Evolutionary conservation across 208 protist species (phyloP).

Genomic region (Entamoeba invadens): DNA sequence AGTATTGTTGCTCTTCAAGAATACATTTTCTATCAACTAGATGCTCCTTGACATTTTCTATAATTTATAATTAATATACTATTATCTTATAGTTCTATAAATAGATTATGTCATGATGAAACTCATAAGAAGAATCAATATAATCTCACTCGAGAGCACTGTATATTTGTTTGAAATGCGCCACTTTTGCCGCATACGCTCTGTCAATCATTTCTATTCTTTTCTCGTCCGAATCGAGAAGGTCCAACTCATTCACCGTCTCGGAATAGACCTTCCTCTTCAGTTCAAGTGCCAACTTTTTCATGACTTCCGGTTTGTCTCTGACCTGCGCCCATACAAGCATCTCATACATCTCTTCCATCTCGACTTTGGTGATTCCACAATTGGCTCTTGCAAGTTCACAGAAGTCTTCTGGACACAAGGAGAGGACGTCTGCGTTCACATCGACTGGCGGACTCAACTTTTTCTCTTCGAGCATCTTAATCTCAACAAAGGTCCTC

Average conservation of each 20-base stretch:
- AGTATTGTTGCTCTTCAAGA: no score
- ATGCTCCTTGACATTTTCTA: no score
- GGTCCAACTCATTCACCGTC: background rate
- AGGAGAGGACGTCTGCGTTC: background rate
- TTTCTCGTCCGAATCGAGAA: background rate
- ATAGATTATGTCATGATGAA: no score
- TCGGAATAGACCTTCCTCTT: background rate
- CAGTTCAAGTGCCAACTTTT: background rate
- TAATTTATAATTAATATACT: no score
- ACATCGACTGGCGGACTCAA: background rate
- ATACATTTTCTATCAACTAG: no score
- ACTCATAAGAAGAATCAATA: no score
- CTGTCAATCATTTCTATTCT: background rate
- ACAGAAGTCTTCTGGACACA: background rate
- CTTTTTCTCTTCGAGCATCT: background rate
- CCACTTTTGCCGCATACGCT: background rate
- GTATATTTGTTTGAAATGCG: background rate
- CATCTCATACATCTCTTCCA: background rate
- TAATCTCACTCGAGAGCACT: background rate
- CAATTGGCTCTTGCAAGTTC: background rate
- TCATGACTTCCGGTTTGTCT: background rate
- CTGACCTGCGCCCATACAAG: background rate
- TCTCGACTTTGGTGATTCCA: background rate
- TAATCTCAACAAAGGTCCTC: background rate
- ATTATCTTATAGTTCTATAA: no score